Evolutionary conservation across 2,329 filamentous ascomycete species (phyloP), one percentile per base, ranked within the genome.

Genomic region (Orbilia brochopaga): DNA sequence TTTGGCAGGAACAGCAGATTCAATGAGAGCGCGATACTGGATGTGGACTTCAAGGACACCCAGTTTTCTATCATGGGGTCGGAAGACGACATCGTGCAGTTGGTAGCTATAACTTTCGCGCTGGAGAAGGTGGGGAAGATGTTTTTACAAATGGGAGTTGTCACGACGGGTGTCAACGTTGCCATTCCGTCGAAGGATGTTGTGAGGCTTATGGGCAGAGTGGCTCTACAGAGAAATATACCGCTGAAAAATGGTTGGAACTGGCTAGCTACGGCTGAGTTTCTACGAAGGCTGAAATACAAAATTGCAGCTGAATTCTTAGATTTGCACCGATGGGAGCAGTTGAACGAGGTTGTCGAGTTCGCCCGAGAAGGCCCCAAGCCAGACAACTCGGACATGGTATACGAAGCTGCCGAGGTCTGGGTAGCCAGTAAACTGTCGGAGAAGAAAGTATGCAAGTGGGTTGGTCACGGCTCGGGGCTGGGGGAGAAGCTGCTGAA

Each of bases 101-200:
- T 70, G 66, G 59, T 70, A 1, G 66, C 66, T 2, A 52, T 70
- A 27, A 70, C 59, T 2, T 70, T 63, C 35, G 66, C 59, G 11
- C 13, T 70, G 8, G 66, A 70, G 24, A 70, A 70, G 19, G 27
- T 63, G 19, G 53, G 58, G 11, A 46, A 59, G 6, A 58, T 70
- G 54, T 70, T 70, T 52, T 17, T 52, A 4, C 51, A 70, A 30
- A 63, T 55, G 54, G 66, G 59, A 5, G 66, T 70, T 6, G 50
- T 64, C 13, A 15, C 53, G 3, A 60, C 66, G 1, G 66, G 66
- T 2, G 42, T 70, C n/a, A 70, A 60, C 13, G 50, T 70, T 15
- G 59, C 66, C 2, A 13, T 70, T 11, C 59, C 66, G 0, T 70
- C 66, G 13, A 53, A 35, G 23, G 59, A 60, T 6, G 40, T 64